These are phyloP conservation scores for Boletus bicolor DNA, from an alignment of 768 basidiomycete species.

Conservation along the genomic window DNA sequence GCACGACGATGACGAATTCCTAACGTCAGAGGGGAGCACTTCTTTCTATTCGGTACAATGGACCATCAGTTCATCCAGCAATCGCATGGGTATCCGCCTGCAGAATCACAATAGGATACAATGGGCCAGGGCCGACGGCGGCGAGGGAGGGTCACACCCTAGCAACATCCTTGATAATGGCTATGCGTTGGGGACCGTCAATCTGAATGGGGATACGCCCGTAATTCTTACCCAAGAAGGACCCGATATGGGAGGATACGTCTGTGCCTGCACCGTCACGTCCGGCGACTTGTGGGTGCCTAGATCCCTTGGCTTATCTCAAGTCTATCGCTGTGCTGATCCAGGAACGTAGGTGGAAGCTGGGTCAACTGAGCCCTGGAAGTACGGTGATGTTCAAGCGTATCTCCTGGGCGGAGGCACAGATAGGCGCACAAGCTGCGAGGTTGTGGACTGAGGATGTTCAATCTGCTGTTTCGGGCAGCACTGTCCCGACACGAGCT, in stretches of 20 bases:
- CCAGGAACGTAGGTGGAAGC: conserved; percentile 52
- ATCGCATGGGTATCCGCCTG: conserved; percentile 63
- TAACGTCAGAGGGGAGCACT: conserved; percentile 45
- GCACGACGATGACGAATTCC: conserved; percentile 55
- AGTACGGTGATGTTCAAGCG: conserved; percentile 50
- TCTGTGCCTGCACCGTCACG: conserved; percentile 53
- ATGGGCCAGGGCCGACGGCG: conserved; percentile 57
- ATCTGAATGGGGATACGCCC: conserved; percentile 68
- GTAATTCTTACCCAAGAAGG: conserved; percentile 62
- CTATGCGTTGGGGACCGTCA: conserved; percentile 52
- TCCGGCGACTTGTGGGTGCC: conserved; percentile 46
- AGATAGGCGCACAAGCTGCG: conserved; percentile 22
- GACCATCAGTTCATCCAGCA: conserved; percentile 55
- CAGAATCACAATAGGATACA: conserved; percentile 41
- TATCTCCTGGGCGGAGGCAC: conserved; percentile 43
- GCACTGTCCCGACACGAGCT: neutral
- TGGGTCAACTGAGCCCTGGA: conserved; percentile 63
- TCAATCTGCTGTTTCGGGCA: conserved; percentile 4
- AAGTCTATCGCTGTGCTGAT: neutral
- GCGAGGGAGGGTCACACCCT: conserved; percentile 67
- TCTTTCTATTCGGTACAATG: conserved; percentile 52
- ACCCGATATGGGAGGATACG: conserved; percentile 62
- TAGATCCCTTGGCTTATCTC: neutral
- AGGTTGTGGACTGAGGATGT: conserved; percentile 33
- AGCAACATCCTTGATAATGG: conserved; percentile 65